These are phyloP conservation scores for Calocera viscosa DNA, from an alignment of 768 basidiomycete genomes.

Conservation along the genomic window DNA sequence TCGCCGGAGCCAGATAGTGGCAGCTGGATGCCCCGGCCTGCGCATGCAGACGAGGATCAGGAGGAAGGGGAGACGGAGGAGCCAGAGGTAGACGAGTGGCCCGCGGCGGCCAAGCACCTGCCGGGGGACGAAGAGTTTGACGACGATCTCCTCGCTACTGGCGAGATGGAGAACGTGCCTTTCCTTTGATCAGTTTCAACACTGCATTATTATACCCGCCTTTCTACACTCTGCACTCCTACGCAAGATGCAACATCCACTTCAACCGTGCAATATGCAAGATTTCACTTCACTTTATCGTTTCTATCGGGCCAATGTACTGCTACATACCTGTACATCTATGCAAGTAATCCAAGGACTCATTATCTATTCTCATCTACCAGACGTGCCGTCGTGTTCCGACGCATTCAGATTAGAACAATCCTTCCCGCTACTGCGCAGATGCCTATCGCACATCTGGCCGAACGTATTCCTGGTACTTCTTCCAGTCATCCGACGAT, in stretches of 20 bases:
- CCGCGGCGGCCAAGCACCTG: not conserved
- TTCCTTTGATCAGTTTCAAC: slow-evolving; percentile 34
- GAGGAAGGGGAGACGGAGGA: slow-evolving; percentile 40
- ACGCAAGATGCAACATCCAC: not conserved
- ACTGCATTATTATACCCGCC: not conserved
- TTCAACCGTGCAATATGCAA: not conserved
- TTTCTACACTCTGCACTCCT: not conserved
- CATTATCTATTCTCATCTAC: not conserved
- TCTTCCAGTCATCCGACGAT: not conserved
- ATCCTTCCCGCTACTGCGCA: too few species aligned
- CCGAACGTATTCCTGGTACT: not conserved
- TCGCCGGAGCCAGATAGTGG: slow-evolving; percentile 22
- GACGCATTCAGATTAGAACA: not conserved
- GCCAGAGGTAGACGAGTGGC: slow-evolving; percentile 31
- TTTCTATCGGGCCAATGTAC: not conserved
- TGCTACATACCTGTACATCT: slow-evolving; percentile 6
- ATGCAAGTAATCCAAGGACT: slow-evolving; percentile 4
- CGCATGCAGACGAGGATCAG: slow-evolving; percentile 25
- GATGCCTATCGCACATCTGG: not conserved
- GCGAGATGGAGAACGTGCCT: slow-evolving; percentile 70
- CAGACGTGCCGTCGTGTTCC: not conserved
- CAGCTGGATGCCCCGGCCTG: slow-evolving; percentile 13
- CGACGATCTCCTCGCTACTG: slow-evolving; percentile 65
- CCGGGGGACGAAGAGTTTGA: slow-evolving; percentile 58
- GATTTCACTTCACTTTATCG: not conserved